phyloP scores from a whole-genome alignment of 257 asterid species.

The Rehmannia glutinosa region DNA sequence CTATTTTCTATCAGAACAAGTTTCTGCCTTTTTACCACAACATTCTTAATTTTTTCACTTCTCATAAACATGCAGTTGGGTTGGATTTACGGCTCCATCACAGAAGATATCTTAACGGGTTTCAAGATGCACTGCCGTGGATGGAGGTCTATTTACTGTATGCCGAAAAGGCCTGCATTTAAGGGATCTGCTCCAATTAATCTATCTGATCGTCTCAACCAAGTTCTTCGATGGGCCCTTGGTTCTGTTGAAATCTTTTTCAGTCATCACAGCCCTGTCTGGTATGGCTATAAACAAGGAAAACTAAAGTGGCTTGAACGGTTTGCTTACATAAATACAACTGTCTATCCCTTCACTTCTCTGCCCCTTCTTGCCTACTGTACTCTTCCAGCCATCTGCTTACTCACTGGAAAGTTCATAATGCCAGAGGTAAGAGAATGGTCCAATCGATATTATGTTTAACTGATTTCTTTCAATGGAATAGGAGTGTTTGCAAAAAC shows the following conservation, averaged over 20 bases:
- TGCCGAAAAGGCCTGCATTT: conserved; percentile 81
- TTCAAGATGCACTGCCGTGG: conserved; percentile 98
- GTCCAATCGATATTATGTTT: neutral
- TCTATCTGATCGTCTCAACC: conserved; percentile 92
- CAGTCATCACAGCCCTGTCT: conserved; percentile 82
- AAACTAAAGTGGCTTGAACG: conserved; percentile 91
- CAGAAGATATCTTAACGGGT: conserved; percentile 93
- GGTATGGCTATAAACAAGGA: conserved; percentile 81
- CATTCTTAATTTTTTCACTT: conserved; percentile 2
- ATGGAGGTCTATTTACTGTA: conserved; percentile 90
- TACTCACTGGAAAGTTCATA: conserved; percentile 86
- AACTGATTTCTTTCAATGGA: neutral
- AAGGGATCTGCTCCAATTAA: conserved; percentile 94
- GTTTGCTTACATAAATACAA: conserved; percentile 73
- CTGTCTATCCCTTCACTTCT: conserved; percentile 89
- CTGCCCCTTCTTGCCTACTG: conserved; percentile 91
- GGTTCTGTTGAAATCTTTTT: conserved; percentile 94
- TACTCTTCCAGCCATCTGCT: conserved; percentile 83
- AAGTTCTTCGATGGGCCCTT: conserved; percentile 91
- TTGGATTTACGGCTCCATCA: conserved; percentile 94
- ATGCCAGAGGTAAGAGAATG: conserved; percentile 75
- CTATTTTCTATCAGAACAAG: neutral
- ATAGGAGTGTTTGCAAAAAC: no score
- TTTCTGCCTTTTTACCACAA: neutral
- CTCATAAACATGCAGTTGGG: conserved; percentile 62